These are phyloP conservation scores for Nowakowskiella sp. DNA, from an alignment of 192 early-diverging fungal genomes.

Conservation along the genomic window DNA sequence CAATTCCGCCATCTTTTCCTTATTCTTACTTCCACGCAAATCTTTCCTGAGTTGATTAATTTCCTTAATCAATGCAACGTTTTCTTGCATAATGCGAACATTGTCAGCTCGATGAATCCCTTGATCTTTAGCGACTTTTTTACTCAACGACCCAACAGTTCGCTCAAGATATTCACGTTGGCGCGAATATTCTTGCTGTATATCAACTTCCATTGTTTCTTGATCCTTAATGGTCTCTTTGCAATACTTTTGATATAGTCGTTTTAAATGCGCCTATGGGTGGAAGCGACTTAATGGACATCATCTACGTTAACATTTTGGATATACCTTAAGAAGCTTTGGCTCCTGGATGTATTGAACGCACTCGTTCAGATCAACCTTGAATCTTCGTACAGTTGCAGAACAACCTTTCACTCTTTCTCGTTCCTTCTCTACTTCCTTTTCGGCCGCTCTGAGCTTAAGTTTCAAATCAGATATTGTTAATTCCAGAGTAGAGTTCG, in stretches of 20 bases:
- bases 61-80: constrained; percentile 48
- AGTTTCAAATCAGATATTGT: constrained; percentile 49
- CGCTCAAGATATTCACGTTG: constrained; percentile 54
- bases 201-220: constrained; percentile 32
- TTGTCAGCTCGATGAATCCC: constrained; percentile 42
- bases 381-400: constrained; percentile 40
- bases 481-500: constrained; percentile 45
- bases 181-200: constrained; percentile 45
- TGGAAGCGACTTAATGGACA: neutral
- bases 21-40: constrained; percentile 12
- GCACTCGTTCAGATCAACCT: constrained; percentile 47
- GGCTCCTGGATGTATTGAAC: constrained; percentile 54
- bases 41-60: constrained; percentile 49
- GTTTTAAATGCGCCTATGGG: constrained; percentile 34
- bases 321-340: constrained; percentile 44
- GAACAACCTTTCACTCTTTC: constrained; percentile 27
- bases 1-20: neutral
- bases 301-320: constrained; percentile 13
- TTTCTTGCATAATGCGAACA: constrained; percentile 50
- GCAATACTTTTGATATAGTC: constrained; percentile 56
- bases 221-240: constrained; percentile 26
- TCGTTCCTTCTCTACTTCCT: constrained; percentile 42
- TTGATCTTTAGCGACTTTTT: constrained; percentile 49
- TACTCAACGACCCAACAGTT: constrained; percentile 42
- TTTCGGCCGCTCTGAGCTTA: constrained; percentile 50